Percentiles rank a stretch among this genome's conserved stretches.
phyloP scores from a whole-genome alignment of 345 rosid species.

The Durio zibethinus region DNA sequence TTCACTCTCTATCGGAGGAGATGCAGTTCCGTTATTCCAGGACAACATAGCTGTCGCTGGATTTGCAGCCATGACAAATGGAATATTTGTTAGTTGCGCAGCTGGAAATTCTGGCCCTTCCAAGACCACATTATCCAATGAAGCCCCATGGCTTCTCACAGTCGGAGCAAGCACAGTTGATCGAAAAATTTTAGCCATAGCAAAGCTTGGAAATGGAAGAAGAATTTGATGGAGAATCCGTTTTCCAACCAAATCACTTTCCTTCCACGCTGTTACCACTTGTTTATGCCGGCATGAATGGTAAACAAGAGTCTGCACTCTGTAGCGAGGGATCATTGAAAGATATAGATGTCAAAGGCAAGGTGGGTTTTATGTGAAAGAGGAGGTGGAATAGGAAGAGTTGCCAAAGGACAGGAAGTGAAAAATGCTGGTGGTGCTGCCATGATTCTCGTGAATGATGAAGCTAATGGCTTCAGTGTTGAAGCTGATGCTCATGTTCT shows the following conservation, averaged over 20 bases:
- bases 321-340: slow-evolving; percentile 33
- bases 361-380: slow-evolving; percentile 45
- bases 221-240: slow-evolving; percentile 44
- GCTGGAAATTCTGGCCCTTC: slow-evolving; percentile 48
- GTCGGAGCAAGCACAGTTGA: slow-evolving; percentile 60
- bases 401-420: slow-evolving; percentile 40
- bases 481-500: slow-evolving; percentile 43
- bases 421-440: slow-evolving; percentile 46
- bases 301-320: too few relatives aligned
- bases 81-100: slow-evolving; percentile 54
- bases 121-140: slow-evolving; percentile 33
- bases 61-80: slow-evolving; percentile 42
- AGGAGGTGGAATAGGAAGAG: slow-evolving; percentile 28
- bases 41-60: too few relatives aligned
- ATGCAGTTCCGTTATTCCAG: slow-evolving; percentile 37
- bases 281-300: slow-evolving; percentile 38
- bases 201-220: slow-evolving; percentile 39
- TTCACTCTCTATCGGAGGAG: slow-evolving; percentile 48
- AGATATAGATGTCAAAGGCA: slow-evolving; percentile 30
- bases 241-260: slow-evolving; percentile 41
- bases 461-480: slow-evolving; percentile 30
- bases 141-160: slow-evolving; percentile 64
- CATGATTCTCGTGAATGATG: slow-evolving; percentile 41
- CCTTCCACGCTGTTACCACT: slow-evolving; percentile 33
- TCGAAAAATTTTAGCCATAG: slow-evolving; percentile 42